Percentiles rank a stretch among this genome's conserved stretches.
phyloP scores from a whole-genome alignment of 495 filamentous ascomycete species.

The Platismatia glauca region DNA sequence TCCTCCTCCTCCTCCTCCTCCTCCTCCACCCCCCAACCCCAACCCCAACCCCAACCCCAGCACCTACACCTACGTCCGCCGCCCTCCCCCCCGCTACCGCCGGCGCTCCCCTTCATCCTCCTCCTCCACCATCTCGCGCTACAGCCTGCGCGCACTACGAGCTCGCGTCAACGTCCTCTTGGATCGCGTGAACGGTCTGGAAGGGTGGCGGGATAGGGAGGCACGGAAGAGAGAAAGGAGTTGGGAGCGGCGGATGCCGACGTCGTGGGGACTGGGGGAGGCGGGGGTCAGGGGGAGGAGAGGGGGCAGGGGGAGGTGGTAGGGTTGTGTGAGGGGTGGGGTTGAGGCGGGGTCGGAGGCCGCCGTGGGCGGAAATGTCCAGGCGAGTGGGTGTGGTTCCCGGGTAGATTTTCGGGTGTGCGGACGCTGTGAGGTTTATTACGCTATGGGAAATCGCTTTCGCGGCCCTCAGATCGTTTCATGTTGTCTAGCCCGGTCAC shows the following conservation, averaged over 20 bases:
- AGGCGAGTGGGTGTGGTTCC: too few species aligned
- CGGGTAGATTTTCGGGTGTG: too few species aligned
- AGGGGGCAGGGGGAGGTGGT: too few species aligned
- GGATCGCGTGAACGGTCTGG: neutral
- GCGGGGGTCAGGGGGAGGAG: too few species aligned
- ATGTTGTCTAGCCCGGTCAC: too few species aligned
- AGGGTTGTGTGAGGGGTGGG: too few species aligned
- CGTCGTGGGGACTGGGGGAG: too few species aligned
- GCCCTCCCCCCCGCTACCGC: neutral
- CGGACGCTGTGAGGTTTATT: too few species aligned
- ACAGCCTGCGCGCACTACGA: neutral
- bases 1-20: neutral
- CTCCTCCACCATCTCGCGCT: neutral
- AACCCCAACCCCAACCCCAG: neutral
- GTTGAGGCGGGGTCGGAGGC: too few species aligned
- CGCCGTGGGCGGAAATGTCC: too few species aligned
- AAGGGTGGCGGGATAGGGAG: neutral
- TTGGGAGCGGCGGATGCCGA: neutral
- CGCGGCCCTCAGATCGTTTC: too few species aligned
- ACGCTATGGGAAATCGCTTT: too few species aligned
- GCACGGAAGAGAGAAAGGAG: neutral
- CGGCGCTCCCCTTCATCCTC: neutral
- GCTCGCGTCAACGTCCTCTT: neutral
- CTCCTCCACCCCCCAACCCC: neutral
- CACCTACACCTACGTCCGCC: neutral